phyloP scores from a whole-genome alignment of 352 stramenopile species.

The Saprolegnia parasitica region DNA sequence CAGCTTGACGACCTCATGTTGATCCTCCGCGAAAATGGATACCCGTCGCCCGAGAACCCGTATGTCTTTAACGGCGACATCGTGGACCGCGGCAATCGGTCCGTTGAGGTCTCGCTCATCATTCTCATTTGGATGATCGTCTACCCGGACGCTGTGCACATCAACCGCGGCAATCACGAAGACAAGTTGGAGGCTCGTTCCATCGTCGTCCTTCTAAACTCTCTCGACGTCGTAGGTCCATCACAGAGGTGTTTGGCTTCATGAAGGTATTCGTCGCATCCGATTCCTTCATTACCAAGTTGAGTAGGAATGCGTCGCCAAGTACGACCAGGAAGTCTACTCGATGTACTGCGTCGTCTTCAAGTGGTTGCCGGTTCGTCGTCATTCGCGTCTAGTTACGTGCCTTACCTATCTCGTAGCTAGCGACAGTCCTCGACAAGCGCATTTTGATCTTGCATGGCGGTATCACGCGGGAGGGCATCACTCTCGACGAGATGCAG shows the following conservation, averaged over 20 bases:
- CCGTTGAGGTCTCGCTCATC: conserved; percentile 74
- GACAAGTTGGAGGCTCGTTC: conserved; percentile 34
- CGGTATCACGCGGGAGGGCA: conserved; percentile 61
- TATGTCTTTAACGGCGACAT: conserved; percentile 88
- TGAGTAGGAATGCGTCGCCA: conserved; percentile 55
- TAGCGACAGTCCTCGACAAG: conserved; percentile 69
- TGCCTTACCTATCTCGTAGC: conserved; percentile 3
- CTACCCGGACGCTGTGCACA: conserved; percentile 60
- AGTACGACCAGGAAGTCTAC: conserved; percentile 76
- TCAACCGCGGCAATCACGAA: conserved; percentile 86
- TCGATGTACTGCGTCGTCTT: conserved; percentile 82
- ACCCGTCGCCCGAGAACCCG: conserved; percentile 65
- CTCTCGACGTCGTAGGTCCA: conserved; percentile 32
- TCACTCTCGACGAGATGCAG: conserved; percentile 56
- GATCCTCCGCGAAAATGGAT: conserved; percentile 78
- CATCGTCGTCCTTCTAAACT: conserved; percentile 5
- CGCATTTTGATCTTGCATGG: conserved; percentile 73
- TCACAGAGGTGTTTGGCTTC: conserved; percentile 84
- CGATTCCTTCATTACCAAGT: not conserved
- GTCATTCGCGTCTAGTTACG: not conserved
- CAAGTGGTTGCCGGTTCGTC: conserved; percentile 45
- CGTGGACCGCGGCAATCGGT: conserved; percentile 72
- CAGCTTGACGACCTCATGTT: conserved; percentile 80
- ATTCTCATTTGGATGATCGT: conserved; percentile 80
- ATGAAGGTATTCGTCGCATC: conserved; percentile 46